Evolutionary conservation across 192 early-diverging fungal genomes (phyloP), one percentile per base, ranked within the genome.

Genomic region (Gamsiella multidivaricata): DNA sequence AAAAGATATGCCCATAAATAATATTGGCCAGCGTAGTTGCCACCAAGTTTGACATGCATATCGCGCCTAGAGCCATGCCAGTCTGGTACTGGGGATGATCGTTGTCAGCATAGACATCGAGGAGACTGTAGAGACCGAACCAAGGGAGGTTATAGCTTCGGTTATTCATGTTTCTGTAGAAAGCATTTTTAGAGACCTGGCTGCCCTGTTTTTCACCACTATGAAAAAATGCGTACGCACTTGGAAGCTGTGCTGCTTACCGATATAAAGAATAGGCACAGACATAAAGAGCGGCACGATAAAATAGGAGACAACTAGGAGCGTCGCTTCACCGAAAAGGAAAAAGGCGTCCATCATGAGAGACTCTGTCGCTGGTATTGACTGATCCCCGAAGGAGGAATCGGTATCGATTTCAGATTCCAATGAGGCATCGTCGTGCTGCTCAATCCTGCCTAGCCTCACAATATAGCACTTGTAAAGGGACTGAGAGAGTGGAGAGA

Each of bases 401-500:
- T n/a, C n/a, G n/a, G n/a, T n/a, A n/a, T n/a, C n/a, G n/a, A n/a
- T n/a, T 5, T n/a, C n/a, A 18, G 45, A 46, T 12, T 46, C 15
- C 9, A n/a, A 18, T 10, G 5, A 5, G n/a, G 5, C 6, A 18
- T 46, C 45, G 10, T 5, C n/a, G n/a, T 5, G 45, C 5, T 18
- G n/a, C 10, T 9, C 45, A 18, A 39, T 57, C 37, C 17, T n/a
- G 25, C 20, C 23, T 9, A 43, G 26, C 9, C 17, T 39, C 9
- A 15, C 23, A 15, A 34, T 22, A 12, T 31, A 29, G n/a, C 57
- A 22, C 20, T 60, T 52, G 57, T 69, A 69, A 5, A 53, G 25
- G 3, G 28, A 22, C 26, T 69, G 67, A 17, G 61, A 23, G 2
- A 36, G 15, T 15, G 67, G 67, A 33, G 61, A 69, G 28, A 59